Evolutionary conservation across 2,329 filamentous ascomycete species (phyloP), one percentile per base, ranked within the genome.

Genomic region (Neonectria ditissima): DNA sequence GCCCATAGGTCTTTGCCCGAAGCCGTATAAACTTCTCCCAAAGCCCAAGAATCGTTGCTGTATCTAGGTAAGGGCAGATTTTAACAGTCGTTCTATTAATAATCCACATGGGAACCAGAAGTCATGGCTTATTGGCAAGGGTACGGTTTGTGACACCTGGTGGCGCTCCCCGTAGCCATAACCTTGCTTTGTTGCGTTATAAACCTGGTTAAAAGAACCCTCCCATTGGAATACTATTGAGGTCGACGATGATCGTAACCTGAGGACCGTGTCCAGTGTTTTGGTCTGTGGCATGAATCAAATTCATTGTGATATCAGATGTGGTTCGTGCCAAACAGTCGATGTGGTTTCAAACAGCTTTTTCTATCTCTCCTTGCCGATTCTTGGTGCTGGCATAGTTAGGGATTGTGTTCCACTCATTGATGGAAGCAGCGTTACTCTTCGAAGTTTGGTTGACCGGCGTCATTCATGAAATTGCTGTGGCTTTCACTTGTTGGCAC

Each of bases 371-470:
- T 18, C 37, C 7, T 18, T 18, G 9, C 7, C 14, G 20, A 13
- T 13, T 8, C 9, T 44, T 44, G 41, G 18, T 5, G 18, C 18
- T 44, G 10, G 20, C 22, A 44, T 13, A 44, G 41, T 3, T 18
- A 24, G 18, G 11, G 41, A 6, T 22, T 24, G 18, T 20, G 9
- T 44, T 44, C 41, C 44, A 43, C 20, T 50, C 24, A 50, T 32
- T 13, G 30, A 52, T n/a, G 59, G 59, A 18, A 65, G 47, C n/a
- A 24, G 30, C 32, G 24, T 18, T 57, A 57, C 13, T 26, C 26
- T 8, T 43, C 18, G n/a, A 39, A n/a, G 54, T 30, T 62, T 43
- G 47, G 59, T 13, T 48, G 22, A 26, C 57, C 30, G 1, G 5
- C 10, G 7, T 62, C 47, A 8, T 48, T 30, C 47, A 57, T 57